Percentiles rank a stretch among this genome's conserved stretches.
Conservation (phyloP, 495 filamentous ascomycete species). For the Talaromyces adpressus region DNA sequence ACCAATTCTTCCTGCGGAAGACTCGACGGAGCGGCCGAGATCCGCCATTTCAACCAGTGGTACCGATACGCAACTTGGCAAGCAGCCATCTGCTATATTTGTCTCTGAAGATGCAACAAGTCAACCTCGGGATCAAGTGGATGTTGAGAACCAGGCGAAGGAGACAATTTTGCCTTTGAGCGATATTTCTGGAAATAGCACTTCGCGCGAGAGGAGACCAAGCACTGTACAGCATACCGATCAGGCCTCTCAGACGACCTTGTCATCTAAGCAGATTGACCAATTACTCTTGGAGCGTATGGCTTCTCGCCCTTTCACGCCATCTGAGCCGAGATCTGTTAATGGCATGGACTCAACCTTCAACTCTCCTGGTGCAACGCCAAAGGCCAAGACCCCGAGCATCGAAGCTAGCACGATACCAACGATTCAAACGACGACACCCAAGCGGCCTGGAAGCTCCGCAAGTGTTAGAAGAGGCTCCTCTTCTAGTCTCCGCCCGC, state of each 20-base stretch:
- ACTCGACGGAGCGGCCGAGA: constrained; percentile 2
- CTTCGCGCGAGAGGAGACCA: constrained; percentile 27
- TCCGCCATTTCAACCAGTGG: constrained; percentile 4
- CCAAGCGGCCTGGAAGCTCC: constrained; percentile 61
- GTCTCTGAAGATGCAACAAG: constrained; percentile 51
- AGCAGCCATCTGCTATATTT: constrained; percentile 16
- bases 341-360: constrained; percentile 6
- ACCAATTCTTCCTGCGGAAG: constrained; percentile 14
- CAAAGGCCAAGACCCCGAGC: constrained; percentile 27
- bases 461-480: constrained; percentile 51
- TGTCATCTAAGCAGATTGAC: constrained; percentile 68
- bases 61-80: constrained; percentile 15
- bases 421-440: constrained; percentile 19
- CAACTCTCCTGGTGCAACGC: constrained; percentile 32
- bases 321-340: constrained; percentile 11
- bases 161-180: constrained; percentile 27
- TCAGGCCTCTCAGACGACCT: constrained; percentile 64
- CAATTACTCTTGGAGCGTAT: constrained; percentile 48
- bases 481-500: constrained; percentile 48
- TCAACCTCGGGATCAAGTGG: constrained; percentile 31
- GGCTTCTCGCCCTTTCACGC: constrained; percentile 20
- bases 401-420: constrained; percentile 29
- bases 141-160: constrained; percentile 28
- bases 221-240: constrained; percentile 42
- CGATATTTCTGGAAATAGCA: constrained; percentile 38